Conservation (phyloP, 345 rosid genomes). For the Lumnitzera racemosa region DNA sequence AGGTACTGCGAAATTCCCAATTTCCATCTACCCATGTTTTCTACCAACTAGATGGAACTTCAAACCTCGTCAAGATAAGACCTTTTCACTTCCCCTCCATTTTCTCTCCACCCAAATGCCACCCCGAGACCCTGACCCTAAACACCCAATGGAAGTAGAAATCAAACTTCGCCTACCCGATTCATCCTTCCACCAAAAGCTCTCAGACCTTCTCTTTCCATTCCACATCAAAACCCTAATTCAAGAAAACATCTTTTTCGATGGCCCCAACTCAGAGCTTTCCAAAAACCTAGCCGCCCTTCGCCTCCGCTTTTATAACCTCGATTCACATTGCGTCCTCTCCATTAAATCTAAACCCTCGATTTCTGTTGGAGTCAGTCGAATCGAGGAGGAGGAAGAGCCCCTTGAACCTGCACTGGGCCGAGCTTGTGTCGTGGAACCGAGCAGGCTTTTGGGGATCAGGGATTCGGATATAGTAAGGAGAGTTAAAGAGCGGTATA, state of each 20-base stretch:
- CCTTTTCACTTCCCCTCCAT: slow-evolving; percentile 4
- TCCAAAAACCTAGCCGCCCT: slow-evolving; percentile 40
- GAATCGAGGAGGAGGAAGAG: slow-evolving; percentile 56
- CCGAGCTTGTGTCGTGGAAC: slow-evolving; percentile 28
- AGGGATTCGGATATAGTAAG: slow-evolving; percentile 26
- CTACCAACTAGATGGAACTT: background rate
- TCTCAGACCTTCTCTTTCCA: slow-evolving; percentile 37
- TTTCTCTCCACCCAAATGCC: slow-evolving; percentile 8
- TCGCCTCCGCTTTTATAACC: slow-evolving; percentile 52
- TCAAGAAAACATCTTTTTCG: slow-evolving; percentile 66
- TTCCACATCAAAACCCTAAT: slow-evolving; percentile 40
- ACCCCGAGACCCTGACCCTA: slow-evolving; percentile 7
- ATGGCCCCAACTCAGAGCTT: slow-evolving; percentile 31
- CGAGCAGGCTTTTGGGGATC: slow-evolving; percentile 16
- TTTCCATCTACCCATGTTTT: no score
- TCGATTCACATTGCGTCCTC: slow-evolving; percentile 32
- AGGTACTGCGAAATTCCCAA: no score
- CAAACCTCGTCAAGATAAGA: background rate
- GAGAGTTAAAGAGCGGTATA: slow-evolving; percentile 39
- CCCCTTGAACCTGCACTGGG: slow-evolving; percentile 32
- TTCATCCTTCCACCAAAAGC: slow-evolving; percentile 23
- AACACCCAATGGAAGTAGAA: slow-evolving; percentile 48
- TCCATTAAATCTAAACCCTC: slow-evolving; percentile 56
- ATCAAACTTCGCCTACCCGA: slow-evolving; percentile 46
- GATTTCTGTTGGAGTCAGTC: slow-evolving; percentile 42